Evolutionary conservation across 2,329 filamentous ascomycete genomes (phyloP).

Genomic region (Fusarium longipes): DNA sequence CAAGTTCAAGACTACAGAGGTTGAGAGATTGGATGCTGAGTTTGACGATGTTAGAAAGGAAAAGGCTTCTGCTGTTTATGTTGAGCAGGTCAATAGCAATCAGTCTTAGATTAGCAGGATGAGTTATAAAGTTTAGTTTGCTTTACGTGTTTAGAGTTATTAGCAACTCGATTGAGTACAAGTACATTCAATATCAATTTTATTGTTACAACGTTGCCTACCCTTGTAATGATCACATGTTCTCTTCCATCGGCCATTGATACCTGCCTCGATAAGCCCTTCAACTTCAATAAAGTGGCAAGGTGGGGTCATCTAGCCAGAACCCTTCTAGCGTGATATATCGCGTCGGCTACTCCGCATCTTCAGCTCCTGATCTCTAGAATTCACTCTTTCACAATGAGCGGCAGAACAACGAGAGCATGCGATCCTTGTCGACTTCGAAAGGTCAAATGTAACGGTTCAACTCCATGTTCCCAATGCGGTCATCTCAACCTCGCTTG

Average conservation of each 20-base stretch:
- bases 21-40: constrained; percentile 45
- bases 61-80: constrained; percentile 28
- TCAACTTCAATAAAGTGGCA: neutral
- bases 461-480: constrained; percentile 52
- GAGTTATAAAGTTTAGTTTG: neutral
- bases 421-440: constrained; percentile 55
- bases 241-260: no score
- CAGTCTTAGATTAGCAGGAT: neutral
- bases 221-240: no score
- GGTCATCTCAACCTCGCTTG: constrained; percentile 51
- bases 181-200: neutral
- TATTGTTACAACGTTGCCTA: no score
- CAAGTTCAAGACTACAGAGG: constrained; percentile 52
- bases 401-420: constrained; percentile 43
- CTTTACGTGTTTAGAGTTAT: neutral
- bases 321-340: neutral
- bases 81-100: constrained; percentile 21
- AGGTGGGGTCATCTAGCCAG: neutral
- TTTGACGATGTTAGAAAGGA: constrained; percentile 33
- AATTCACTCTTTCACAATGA: constrained; percentile 5
- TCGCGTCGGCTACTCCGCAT: neutral
- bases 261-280: neutral
- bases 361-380: neutral
- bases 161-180: neutral
- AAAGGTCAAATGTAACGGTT: constrained; percentile 53